Percentiles rank a stretch among this genome's conserved stretches.
Evolutionary conservation across 768 basidiomycete species (phyloP).

Genomic region (Suillus fuscotomentosus): DNA sequence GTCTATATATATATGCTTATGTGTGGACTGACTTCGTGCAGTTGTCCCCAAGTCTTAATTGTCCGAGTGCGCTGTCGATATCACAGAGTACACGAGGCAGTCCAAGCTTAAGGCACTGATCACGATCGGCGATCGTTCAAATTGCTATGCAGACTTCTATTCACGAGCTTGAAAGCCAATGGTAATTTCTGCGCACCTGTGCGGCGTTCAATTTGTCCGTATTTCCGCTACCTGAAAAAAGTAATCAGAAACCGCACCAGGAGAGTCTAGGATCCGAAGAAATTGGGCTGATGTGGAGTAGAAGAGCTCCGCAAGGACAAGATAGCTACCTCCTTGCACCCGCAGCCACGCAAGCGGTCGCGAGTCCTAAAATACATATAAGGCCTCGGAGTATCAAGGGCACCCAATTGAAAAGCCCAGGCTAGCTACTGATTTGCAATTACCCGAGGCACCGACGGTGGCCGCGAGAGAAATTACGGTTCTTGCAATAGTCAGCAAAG

Average conservation of each 20-base stretch:
- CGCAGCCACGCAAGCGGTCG: not conserved
- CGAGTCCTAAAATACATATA: not conserved
- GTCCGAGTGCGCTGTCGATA: not conserved
- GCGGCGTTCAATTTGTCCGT: not conserved
- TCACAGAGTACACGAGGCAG: too few species aligned
- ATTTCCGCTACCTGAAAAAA: not conserved
- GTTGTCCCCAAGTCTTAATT: not conserved
- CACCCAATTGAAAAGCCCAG: not conserved
- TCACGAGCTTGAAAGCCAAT: not conserved
- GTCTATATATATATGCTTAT: not conserved
- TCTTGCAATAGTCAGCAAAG: not conserved
- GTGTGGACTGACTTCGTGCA: not conserved
- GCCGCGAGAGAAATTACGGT: not conserved
- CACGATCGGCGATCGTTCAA: not conserved
- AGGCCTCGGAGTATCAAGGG: not conserved
- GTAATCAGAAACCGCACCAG: not conserved
- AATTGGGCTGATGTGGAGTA: not conserved
- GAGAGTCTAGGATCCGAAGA: not conserved
- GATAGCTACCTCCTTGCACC: not conserved
- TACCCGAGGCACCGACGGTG: not conserved
- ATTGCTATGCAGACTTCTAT: not conserved
- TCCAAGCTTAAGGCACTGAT: not conserved
- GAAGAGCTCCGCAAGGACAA: not conserved
- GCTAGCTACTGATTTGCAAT: not conserved
- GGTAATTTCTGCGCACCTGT: not conserved